Conservation (phyloP, 2,329 filamentous ascomycete species). For the Neopestalotiopsis sp. region DNA sequence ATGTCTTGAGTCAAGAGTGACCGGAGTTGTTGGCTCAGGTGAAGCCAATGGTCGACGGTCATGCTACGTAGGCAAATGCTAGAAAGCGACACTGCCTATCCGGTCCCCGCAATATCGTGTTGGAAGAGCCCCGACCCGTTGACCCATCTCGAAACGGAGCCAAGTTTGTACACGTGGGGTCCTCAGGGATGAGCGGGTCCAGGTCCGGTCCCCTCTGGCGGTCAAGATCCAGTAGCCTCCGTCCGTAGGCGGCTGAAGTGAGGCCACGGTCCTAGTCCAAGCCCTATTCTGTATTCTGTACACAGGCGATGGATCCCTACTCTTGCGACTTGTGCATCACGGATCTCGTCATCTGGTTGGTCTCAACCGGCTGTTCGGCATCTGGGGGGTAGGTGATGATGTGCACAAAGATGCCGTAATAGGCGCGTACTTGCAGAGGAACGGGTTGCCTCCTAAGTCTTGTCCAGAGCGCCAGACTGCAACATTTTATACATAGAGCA, state of each 20-base stretch:
- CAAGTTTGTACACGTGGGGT: neutral
- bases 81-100: neutral
- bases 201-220: neutral
- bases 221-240: constrained; percentile 9
- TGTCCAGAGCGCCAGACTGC: neutral
- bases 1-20: neutral
- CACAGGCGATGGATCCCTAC: neutral
- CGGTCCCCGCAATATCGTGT: constrained; percentile 5
- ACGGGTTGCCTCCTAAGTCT: neutral
- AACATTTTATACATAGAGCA: neutral
- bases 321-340: neutral
- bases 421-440: neutral
- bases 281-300: neutral
- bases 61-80: neutral
- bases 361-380: constrained; percentile 3
- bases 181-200: constrained; percentile 3
- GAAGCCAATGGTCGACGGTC: neutral
- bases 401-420: constrained; percentile 6
- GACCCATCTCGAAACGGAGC: constrained; percentile 10
- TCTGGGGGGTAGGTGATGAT: neutral
- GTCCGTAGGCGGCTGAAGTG: neutral
- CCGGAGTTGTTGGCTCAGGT: neutral
- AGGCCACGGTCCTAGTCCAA: neutral
- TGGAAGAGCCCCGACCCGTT: neutral
- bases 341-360: constrained; percentile 7